Conservation (phyloP, 2,329 filamentous ascomycete genomes). For the Aspergillus sp. region DNA sequence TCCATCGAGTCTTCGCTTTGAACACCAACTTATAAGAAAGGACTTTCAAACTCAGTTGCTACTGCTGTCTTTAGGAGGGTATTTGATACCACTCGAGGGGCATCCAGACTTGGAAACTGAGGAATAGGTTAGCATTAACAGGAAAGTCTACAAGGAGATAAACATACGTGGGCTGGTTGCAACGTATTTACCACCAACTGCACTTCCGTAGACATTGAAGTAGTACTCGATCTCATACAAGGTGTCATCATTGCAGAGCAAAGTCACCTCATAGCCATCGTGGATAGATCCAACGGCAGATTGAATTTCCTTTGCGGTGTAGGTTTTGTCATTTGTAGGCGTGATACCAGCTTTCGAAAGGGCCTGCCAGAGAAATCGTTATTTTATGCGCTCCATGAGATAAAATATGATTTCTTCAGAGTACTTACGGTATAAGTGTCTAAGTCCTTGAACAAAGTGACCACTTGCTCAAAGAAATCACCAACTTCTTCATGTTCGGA, state of each 20-base stretch:
- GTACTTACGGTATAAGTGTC: constrained; percentile 47
- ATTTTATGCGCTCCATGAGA: background rate
- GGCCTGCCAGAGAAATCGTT: constrained; percentile 28
- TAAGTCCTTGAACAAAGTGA: constrained; percentile 52
- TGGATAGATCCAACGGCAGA: constrained; percentile 45
- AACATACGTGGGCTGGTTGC: constrained; percentile 46
- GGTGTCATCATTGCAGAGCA: constrained; percentile 45
- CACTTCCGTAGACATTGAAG: constrained; percentile 48
- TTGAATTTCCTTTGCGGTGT: constrained; percentile 48
- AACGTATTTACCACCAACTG: constrained; percentile 59
- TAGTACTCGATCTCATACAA: constrained; percentile 56
- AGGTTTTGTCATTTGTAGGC: constrained; percentile 47
- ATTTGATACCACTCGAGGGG: constrained; percentile 30
- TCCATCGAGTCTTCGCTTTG: no score
- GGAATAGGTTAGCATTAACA: background rate
- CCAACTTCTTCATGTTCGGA: constrained; percentile 53
- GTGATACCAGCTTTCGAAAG: constrained; percentile 53
- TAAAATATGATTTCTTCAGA: background rate
- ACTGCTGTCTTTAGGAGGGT: no score
- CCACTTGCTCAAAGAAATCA: constrained; percentile 53
- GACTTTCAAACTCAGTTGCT: no score
- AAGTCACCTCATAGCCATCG: constrained; percentile 45
- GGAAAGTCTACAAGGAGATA: background rate
- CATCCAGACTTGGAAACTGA: constrained; percentile 51
- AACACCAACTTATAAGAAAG: no score